Evolutionary conservation across 108 stramenopile genomes (phyloP).

Genomic region (Nannochloropsis gaditana): DNA sequence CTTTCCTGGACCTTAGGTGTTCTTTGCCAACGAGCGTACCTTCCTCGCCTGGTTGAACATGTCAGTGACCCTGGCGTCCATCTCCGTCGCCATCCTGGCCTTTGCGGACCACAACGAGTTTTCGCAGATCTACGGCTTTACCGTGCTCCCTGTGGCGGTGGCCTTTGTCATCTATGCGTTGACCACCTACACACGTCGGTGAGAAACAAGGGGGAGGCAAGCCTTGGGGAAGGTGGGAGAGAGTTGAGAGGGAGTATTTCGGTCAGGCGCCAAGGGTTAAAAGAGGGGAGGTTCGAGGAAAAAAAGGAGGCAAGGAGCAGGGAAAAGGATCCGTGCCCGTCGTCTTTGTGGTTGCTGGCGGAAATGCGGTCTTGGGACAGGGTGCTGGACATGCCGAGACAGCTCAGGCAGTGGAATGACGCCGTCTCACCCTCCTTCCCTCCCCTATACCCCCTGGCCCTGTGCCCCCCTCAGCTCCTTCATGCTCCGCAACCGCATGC

Average conservation of each 20-base stretch:
- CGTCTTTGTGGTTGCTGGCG: too few species aligned
- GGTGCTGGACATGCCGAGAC: too few species aligned
- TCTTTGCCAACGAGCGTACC: slow-evolving; percentile 29
- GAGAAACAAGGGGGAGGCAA: background rate
- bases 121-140: slow-evolving; percentile 21
- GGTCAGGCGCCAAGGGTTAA: too few species aligned
- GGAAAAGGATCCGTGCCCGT: too few species aligned
- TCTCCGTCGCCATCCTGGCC: slow-evolving; percentile 23
- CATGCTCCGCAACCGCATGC: slow-evolving; percentile 15
- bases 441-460: background rate
- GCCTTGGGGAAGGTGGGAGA: too few species aligned
- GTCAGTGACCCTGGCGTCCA: slow-evolving; percentile 25
- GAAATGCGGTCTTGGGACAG: too few species aligned
- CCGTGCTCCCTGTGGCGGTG: slow-evolving; percentile 21
- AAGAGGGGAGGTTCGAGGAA: too few species aligned
- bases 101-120: slow-evolving; percentile 24
- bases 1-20: background rate
- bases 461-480: background rate
- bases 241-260: too few species aligned
- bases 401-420: background rate
- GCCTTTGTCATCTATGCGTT: slow-evolving; percentile 5
- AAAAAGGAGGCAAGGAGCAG: too few species aligned
- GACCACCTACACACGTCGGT: background rate
- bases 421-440: background rate
- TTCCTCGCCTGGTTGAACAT: slow-evolving; percentile 26